Evolutionary conservation across 345 rosid genomes (phyloP).

Genomic region (Corymbia maculata): DNA sequence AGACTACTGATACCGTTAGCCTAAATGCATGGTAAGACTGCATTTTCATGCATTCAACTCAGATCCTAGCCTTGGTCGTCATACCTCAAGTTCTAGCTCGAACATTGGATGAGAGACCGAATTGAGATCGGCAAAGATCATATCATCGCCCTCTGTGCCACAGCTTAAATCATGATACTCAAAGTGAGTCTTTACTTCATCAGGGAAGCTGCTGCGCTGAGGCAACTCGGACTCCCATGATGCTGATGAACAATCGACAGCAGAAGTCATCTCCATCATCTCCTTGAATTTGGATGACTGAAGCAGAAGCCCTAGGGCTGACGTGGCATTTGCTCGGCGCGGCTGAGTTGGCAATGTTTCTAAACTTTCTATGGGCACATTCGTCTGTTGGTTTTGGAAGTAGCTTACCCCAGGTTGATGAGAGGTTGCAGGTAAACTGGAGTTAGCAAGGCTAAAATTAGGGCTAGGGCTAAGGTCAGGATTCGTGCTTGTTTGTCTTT

Average conservation of each 20-base stretch:
- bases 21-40: background rate
- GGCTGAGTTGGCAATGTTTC: background rate
- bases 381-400: background rate
- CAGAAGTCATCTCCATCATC: constrained; percentile 51
- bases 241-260: constrained; percentile 11
- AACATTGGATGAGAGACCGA: background rate
- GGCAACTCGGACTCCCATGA: background rate
- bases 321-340: constrained; percentile 13
- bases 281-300: constrained; percentile 63
- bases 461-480: background rate
- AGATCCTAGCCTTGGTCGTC: background rate
- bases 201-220: constrained; percentile 57
- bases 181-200: constrained; percentile 62
- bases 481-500: background rate
- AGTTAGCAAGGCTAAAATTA: background rate
- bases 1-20: background rate
- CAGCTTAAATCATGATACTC: constrained; percentile 5
- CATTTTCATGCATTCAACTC: background rate
- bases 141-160: background rate
- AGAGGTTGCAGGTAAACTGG: background rate
- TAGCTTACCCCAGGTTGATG: background rate
- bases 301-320: constrained; percentile 55
- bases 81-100: background rate
- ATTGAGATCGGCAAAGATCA: background rate
- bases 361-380: background rate